phyloP scores from a whole-genome alignment of 2,329 filamentous ascomycete species.

The Epichloe sylvatica region DNA sequence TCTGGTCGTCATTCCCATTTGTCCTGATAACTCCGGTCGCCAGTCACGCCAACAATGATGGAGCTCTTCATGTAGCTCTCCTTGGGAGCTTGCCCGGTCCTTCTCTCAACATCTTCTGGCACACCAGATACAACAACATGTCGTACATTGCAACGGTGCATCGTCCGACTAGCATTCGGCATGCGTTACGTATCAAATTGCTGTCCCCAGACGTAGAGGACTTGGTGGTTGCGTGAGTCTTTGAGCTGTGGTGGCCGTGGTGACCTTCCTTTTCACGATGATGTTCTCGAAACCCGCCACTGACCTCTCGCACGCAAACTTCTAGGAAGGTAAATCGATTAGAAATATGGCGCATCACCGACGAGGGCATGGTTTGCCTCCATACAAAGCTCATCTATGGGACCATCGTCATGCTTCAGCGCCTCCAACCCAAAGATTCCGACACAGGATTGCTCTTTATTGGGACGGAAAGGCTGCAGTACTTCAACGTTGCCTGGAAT shows the following conservation, averaged over 20 bases:
- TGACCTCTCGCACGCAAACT: constrained; percentile 5
- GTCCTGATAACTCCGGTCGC: constrained; percentile 2
- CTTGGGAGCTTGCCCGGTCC: constrained; percentile 8
- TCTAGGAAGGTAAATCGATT: constrained; percentile 68
- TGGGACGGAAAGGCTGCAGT: constrained; percentile 77
- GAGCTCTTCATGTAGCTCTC: constrained; percentile 16
- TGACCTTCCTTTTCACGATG: not conserved
- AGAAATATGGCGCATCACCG: constrained; percentile 62
- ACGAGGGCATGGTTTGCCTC: constrained; percentile 50
- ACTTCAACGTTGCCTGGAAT: constrained; percentile 85
- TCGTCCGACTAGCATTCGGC: constrained; percentile 75
- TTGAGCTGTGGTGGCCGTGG: not conserved
- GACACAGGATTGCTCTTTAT: constrained; percentile 78
- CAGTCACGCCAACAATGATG: constrained; percentile 7
- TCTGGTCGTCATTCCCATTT: not conserved
- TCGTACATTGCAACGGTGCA: constrained; percentile 92
- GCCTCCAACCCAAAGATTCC: constrained; percentile 60
- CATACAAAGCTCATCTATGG: constrained; percentile 67
- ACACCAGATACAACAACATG: constrained; percentile 38
- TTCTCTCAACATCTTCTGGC: not conserved
- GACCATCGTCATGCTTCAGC: constrained; percentile 72
- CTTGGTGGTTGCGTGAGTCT: constrained; percentile 69
- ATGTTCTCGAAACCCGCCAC: not conserved
- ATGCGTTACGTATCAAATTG: constrained; percentile 72
- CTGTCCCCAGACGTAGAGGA: constrained; percentile 62